These are phyloP conservation scores for Arxiozyma heterogenica DNA, from an alignment of 1,139 yeast species.

Conservation along the genomic window DNA sequence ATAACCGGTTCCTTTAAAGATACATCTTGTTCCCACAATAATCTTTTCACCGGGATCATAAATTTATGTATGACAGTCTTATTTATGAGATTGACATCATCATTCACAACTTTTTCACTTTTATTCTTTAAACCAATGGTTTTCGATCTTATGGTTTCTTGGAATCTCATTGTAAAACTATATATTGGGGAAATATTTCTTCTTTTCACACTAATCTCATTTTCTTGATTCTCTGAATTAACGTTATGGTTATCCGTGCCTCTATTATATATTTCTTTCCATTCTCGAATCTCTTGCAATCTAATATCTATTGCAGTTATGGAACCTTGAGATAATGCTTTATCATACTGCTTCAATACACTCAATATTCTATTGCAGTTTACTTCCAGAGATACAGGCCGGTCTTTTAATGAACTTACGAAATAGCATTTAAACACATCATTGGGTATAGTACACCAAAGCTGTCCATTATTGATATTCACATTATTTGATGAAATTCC, in stretches of 20 bases:
- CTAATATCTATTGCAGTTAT: slow-evolving; percentile 24
- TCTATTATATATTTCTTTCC: slow-evolving; percentile 12
- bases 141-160: slow-evolving; percentile 18
- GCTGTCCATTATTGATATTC: slow-evolving; percentile 19
- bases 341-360: slow-evolving; percentile 26
- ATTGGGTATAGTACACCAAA: slow-evolving; percentile 30
- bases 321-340: slow-evolving; percentile 23
- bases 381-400: slow-evolving; percentile 28
- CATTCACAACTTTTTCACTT: slow-evolving; percentile 1
- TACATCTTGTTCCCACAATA: slow-evolving; percentile 24
- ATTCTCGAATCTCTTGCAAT: slow-evolving; percentile 23
- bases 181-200: slow-evolving; percentile 19
- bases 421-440: slow-evolving; percentile 26
- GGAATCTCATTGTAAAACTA: slow-evolving; percentile 25
- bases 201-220: neutral
- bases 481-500: neutral
- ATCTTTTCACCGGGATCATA: slow-evolving; percentile 26
- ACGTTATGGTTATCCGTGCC: neutral
- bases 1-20: slow-evolving; percentile 27
- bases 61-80: slow-evolving; percentile 26
- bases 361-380: slow-evolving; percentile 26
- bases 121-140: slow-evolving; percentile 3
- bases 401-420: slow-evolving; percentile 24
- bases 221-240: slow-evolving; percentile 2
- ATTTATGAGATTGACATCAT: slow-evolving; percentile 7